These are phyloP conservation scores for Metschnikowia baotianmanensis DNA, from an alignment of 805 yeast genomes.

Conservation along the genomic window DNA sequence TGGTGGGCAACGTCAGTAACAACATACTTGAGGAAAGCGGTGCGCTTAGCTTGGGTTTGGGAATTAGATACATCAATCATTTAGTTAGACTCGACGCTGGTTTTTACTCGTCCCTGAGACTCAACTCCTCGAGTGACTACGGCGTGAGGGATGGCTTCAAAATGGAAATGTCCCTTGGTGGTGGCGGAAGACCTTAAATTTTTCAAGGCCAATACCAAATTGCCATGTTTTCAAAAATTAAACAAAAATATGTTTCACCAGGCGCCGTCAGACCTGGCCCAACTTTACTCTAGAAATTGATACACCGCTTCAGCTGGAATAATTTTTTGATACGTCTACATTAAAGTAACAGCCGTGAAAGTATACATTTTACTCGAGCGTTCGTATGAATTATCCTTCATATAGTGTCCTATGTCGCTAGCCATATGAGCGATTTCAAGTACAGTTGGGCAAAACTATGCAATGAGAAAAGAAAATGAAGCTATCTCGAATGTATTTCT, in stretches of 20 bases:
- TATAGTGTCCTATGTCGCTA: not conserved
- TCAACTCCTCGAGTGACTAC: slow-evolving; percentile 15
- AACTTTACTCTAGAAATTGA: no score
- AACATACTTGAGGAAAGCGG: slow-evolving; percentile 25
- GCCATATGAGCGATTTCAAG: no score
- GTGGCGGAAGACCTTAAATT: slow-evolving; percentile 14
- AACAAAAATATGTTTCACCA: no score
- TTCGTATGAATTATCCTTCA: no score
- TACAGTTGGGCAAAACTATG: not conserved
- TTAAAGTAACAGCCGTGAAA: no score
- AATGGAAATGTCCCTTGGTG: slow-evolving; percentile 39
- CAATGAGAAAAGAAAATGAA: slow-evolving; percentile 32
- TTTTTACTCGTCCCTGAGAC: slow-evolving; percentile 31
- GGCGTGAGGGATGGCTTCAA: slow-evolving; percentile 41
- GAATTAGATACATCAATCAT: slow-evolving; percentile 36
- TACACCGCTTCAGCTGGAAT: no score
- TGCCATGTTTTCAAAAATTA: no score
- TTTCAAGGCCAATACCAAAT: no score
- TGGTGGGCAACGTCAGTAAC: slow-evolving; percentile 58
- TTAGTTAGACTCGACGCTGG: slow-evolving; percentile 45
- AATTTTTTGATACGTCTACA: no score
- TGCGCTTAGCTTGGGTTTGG: slow-evolving; percentile 34
- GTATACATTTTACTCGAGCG: no score
- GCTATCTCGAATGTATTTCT: slow-evolving; percentile 36
- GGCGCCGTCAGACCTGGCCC: no score